phyloP scores from a whole-genome alignment of 2,329 filamentous ascomycete genomes.

The Colletotrichum limetticola region DNA sequence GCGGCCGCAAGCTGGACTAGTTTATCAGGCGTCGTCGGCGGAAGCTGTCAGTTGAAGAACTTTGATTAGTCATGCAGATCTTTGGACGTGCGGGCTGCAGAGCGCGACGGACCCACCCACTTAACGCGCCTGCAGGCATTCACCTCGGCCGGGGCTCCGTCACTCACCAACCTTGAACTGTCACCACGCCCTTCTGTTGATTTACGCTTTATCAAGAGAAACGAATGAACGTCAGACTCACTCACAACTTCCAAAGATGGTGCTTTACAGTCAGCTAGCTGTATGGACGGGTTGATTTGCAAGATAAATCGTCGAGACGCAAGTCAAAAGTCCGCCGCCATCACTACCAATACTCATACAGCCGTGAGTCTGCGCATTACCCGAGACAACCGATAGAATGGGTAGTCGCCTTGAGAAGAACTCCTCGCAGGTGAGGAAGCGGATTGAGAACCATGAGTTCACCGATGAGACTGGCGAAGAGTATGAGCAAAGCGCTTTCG shows the following conservation, averaged over 20 bases:
- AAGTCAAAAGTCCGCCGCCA: neutral
- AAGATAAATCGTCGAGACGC: neutral
- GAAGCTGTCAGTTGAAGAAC: neutral
- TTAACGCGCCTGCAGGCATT: conserved; percentile 46
- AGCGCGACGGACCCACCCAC: conserved; percentile 44
- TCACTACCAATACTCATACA: neutral
- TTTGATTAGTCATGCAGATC: conserved; percentile 14
- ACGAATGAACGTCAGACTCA: neutral
- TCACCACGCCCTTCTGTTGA: neutral
- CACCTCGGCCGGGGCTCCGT: neutral
- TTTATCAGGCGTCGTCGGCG: neutral
- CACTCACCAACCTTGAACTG: neutral
- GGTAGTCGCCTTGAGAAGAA: conserved; percentile 71
- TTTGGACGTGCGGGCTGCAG: conserved; percentile 52
- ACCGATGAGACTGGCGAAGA: conserved; percentile 85
- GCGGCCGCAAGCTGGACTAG: neutral
- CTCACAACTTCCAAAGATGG: neutral
- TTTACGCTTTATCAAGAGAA: neutral
- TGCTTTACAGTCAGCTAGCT: neutral
- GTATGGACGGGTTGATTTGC: neutral
- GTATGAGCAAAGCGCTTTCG: conserved; percentile 87
- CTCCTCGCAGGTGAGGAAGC: conserved; percentile 70
- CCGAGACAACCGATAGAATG: conserved; percentile 53
- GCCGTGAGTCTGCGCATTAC: neutral
- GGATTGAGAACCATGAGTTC: conserved; percentile 76